Evolutionary conservation across 225 moss, liverwort and hornwort genomes (phyloP), one percentile per base, ranked within the genome.

Genomic region (Pleurozium schreberi): DNA sequence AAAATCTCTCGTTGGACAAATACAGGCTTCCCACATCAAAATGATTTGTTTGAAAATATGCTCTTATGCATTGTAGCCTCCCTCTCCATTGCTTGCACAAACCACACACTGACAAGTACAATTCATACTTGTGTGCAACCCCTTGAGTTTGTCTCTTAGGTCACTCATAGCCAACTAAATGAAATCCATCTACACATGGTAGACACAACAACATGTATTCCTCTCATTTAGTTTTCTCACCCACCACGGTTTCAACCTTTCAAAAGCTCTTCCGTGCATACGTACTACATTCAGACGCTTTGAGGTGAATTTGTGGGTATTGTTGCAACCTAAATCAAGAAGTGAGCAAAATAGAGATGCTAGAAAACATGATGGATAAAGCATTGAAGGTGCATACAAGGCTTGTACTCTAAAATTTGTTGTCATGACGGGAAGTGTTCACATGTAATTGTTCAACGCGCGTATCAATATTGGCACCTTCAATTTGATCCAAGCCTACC

Each of bases 141-240:
- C 50, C 6, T 2, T 9, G 1, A 63, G 0, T 34, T 2, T 65
- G 4, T 83, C 22, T 5, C 11, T 42, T 1, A 65, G 6, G 5
- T 13, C 26, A 20, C 16, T 83, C 16, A 83, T 49, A 5, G 21
- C 65, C 26, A 65, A 6, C 11, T 38, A 65, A 10, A 64, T 83
- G 1, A 71, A 71, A 27, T 71, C 27, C 42, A 43, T 71, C 22
- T 71, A 1, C 3, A 42, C 26, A 36, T 71, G 42, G 42, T 71
- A 42, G 6, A 71, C 42, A 7, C 23, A 71, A 3, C 40, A 71
- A 3, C 16, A 64, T 5, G 21, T 82, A 12, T 82, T 64, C 10
- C 3, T 47, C 12, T 65, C 42, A 2, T 71, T 71, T 1, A 71
- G 4, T 71, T 71, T 71, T 9, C 7, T 8, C 43, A 71, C 8